Evolutionary conservation across 1,284 basidiomycete genomes (phyloP).

Genomic region (Pterulicium gracile): DNA sequence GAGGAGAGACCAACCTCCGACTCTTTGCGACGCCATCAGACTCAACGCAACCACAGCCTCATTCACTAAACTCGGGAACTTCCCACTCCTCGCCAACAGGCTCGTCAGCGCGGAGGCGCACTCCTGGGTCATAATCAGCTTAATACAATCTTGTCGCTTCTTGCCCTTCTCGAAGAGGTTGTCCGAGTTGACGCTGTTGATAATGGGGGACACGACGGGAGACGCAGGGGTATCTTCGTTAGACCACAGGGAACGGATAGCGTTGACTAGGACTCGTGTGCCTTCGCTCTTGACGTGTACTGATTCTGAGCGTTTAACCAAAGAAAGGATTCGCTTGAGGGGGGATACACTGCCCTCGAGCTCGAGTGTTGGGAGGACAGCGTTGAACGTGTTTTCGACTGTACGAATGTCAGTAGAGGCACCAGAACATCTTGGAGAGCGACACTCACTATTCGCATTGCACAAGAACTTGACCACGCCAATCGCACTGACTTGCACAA

Average conservation of each 20-base stretch:
- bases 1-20: conserved; percentile 43
- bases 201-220: conserved; percentile 12
- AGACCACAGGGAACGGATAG: conserved; percentile 63
- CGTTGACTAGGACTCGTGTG: conserved; percentile 79
- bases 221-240: conserved; percentile 27
- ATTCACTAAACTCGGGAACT: conserved; percentile 80
- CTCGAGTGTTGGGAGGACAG: conserved; percentile 36
- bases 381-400: conserved; percentile 58
- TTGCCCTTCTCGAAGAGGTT: conserved; percentile 26
- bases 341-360: conserved; percentile 15
- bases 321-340: conserved; percentile 51
- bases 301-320: conserved; percentile 74
- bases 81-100: conserved; percentile 67
- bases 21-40: conserved; percentile 54
- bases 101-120: conserved; percentile 56
- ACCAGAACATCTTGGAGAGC: neutral
- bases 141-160: conserved; percentile 44
- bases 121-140: conserved; percentile 36
- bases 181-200: conserved; percentile 17
- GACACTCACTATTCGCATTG: conserved; percentile 52
- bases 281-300: conserved; percentile 82
- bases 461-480: conserved; percentile 86
- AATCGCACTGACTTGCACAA: conserved; percentile 82
- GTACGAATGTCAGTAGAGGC: conserved; percentile 7
- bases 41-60: conserved; percentile 83